A percentile compares a stretch with the other conserved stretches of the same genome.
Conservation (phyloP, 2,329 filamentous ascomycete species). For the Talaromyces pinophilus region DNA sequence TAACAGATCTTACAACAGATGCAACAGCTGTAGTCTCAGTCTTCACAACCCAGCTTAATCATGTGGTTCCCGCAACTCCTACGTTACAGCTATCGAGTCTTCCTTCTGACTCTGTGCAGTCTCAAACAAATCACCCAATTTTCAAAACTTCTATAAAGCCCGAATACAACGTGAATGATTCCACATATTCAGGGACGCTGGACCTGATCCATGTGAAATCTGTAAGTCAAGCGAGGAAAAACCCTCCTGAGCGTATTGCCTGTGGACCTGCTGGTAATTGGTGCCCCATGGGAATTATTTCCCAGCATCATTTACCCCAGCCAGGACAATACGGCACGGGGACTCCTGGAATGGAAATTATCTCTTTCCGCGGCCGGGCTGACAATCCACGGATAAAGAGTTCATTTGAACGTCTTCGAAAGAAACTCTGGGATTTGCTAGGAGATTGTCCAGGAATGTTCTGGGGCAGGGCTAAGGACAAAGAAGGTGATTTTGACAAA, state of each 20-base stretch:
- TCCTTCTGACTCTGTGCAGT: slow-evolving; percentile 6
- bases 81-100: background rate
- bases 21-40: slow-evolving; percentile 8
- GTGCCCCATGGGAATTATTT: slow-evolving; percentile 13
- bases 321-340: background rate
- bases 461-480: slow-evolving; percentile 8
- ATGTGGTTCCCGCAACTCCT: background rate
- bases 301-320: slow-evolving; percentile 9
- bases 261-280: slow-evolving; percentile 13
- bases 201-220: slow-evolving; percentile 11
- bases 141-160: slow-evolving; percentile 3
- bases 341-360: background rate
- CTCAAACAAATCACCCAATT: slow-evolving; percentile 10
- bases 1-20: background rate
- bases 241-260: background rate
- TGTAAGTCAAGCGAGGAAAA: background rate
- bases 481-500: slow-evolving; percentile 2
- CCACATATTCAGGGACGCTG: background rate
- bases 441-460: slow-evolving; percentile 6
- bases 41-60: slow-evolving; percentile 7
- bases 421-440: slow-evolving; percentile 8
- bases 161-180: slow-evolving; percentile 3
- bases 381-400: slow-evolving; percentile 11
- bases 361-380: background rate
- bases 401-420: slow-evolving; percentile 12